Base-by-base conservation (phyloP, 305 asterid species). In the Ajuga reptans region DNA sequence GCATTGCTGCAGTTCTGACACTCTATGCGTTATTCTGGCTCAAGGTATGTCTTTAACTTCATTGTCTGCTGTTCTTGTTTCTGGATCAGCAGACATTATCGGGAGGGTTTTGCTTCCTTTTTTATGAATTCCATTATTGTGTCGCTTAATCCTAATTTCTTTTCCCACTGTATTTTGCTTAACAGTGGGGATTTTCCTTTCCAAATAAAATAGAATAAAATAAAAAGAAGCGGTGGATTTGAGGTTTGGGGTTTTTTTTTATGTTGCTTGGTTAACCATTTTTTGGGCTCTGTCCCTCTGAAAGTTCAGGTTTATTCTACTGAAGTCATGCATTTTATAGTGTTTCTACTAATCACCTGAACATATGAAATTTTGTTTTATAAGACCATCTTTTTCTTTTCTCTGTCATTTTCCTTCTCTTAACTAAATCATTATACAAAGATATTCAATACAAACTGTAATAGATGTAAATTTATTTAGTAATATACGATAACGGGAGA, bases 21-120 rank as follows among this genome's bases (percentile, higher is more conserved):
- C 89, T 93, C 69, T 90, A 89, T 82, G 75, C 85, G 33, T 67
- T 85, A 69, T 93, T 93, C 82, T 93, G 99, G 97, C 69, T 90
- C 77, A 89, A 90, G 97, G 99, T 93, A 18, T 57, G 86, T 79
- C 72, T 64, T 9, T 64, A 71, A 42, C 55, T 14, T 5, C 71
- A 7, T 27, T 45, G 17, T 52, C 9, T 24, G 42, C 59, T 46
- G 16, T 45, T 64, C 9, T 31, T 45, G 61, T 16, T 61, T 36
- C 16, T 3, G 27, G 1, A 36, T 50, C n/a, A 5, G 18, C 29
- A 29, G 14, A 6, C 39, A 18, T 46, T 16, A 17, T 47, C 31
- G 43, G 11, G 34, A 72, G 29, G 50, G 47, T 21, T 64, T 33
- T 47, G 62, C 34, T 9, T 31, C 58, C 8, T 17, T 56, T 5